Evolutionary conservation across 768 basidiomycete genomes (phyloP), one percentile per base, ranked within the genome.

Genomic region (Serendipita vermifera): DNA sequence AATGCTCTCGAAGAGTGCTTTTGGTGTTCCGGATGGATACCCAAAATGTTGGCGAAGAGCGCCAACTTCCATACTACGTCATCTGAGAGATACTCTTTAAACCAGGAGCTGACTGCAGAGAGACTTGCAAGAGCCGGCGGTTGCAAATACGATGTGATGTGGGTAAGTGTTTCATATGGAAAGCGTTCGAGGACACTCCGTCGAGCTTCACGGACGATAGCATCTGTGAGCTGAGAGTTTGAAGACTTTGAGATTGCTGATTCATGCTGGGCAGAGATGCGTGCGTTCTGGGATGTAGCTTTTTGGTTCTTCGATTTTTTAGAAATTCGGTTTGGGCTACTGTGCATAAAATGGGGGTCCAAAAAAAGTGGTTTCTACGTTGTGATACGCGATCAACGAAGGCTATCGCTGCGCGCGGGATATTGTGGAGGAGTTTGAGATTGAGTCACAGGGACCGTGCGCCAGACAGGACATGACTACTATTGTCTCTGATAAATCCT

Each of bases 21-120:
- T 58, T 79, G 76, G 55, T 68, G 68, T 67, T 88, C 84, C 15
- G 85, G 86, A 6, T 73, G 68, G 54, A 87, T 75, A 48, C 77
- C 80, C 39, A 87, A 65, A 64, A 80, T 81, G 65, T 82, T 81
- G 54, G 72, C 77, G 59, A 80, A 70, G 67, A 86, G 87, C 27
- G 88, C 87, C 20, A 79, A 72, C 53, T 77, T 74, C 87, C 87
- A 91, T 33, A 85, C 88, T 63, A 78, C 81, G 58, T 91, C 87
- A 62, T 85, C 76, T 55, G 76, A 76, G 74, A 87, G 70, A 74
- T 87, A 86, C 59, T 75, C 70, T 64, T 75, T 72, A 56, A 87
- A 72, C 58, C 63, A 64, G 43, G 66, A 70, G 68, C 74, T 76
- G 58, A 81, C 78, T 61, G 68, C 64, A 20, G 74, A 73, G 61